phyloP scores from a whole-genome alignment of 2,329 filamentous ascomycete genomes.

The Penicillium glabrum region DNA sequence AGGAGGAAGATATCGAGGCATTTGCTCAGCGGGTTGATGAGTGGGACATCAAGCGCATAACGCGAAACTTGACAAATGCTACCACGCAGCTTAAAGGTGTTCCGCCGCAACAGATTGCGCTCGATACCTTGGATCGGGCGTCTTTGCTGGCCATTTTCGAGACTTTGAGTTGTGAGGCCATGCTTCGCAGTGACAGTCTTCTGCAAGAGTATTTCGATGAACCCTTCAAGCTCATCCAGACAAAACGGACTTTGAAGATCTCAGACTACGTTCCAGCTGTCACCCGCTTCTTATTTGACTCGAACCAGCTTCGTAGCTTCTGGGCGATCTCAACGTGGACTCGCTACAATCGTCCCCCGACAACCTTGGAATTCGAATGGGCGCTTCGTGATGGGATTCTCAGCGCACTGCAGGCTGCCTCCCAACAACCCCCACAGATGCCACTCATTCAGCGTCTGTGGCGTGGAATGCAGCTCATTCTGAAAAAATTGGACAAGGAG shows the following conservation, averaged over 20 bases:
- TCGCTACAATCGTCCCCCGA: slow-evolving; percentile 64
- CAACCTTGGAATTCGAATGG: slow-evolving; percentile 79
- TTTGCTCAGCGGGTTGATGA: slow-evolving; percentile 60
- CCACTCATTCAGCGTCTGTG: slow-evolving; percentile 71
- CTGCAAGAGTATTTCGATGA: slow-evolving; percentile 68
- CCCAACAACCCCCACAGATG: slow-evolving; percentile 53
- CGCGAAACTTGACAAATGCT: slow-evolving; percentile 58
- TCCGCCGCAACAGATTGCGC: slow-evolving; percentile 51
- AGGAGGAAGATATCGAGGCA: slow-evolving; percentile 47
- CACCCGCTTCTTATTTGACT: slow-evolving; percentile 79
- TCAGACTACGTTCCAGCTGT: slow-evolving; percentile 76
- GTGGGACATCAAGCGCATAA: slow-evolving; percentile 63
- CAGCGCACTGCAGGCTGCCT: slow-evolving; percentile 63
- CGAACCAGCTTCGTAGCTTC: slow-evolving; percentile 60
- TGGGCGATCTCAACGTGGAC: slow-evolving; percentile 72
- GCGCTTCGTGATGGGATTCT: slow-evolving; percentile 74
- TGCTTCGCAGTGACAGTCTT: slow-evolving; percentile 60
- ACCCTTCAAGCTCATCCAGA: slow-evolving; percentile 78
- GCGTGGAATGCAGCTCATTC: slow-evolving; percentile 71
- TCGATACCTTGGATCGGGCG: slow-evolving; percentile 53
- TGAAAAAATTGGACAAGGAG: slow-evolving; percentile 70
- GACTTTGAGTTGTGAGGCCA: slow-evolving; percentile 78
- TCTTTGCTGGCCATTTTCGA: slow-evolving; percentile 84
- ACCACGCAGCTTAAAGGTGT: slow-evolving; percentile 53
- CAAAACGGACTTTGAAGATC: slow-evolving; percentile 75